Evolutionary conservation across 1,139 yeast species (phyloP).

Genomic region (Lipomyces yarrowii): DNA sequence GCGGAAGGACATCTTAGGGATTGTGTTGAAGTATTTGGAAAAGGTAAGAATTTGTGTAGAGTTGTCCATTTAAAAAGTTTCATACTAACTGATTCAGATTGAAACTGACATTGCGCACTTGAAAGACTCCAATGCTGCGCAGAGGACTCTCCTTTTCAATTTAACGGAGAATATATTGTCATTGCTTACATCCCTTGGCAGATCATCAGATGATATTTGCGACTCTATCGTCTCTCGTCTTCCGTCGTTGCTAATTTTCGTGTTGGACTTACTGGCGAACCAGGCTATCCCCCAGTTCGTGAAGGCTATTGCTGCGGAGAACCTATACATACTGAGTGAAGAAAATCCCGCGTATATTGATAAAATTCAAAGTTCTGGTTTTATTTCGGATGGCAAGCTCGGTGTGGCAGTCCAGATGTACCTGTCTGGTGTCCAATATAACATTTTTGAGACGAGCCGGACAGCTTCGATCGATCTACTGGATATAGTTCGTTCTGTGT

Average conservation of each 20-base stretch:
- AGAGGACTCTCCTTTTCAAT: constrained; percentile 56
- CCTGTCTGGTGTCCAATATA: constrained; percentile 34
- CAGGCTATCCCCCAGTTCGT: constrained; percentile 20
- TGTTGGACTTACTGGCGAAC: constrained; percentile 25
- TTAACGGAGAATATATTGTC: constrained; percentile 75
- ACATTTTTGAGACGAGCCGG: constrained; percentile 35
- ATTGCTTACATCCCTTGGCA: constrained; percentile 65
- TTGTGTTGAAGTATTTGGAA: constrained; percentile 54
- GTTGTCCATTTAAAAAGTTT: background rate
- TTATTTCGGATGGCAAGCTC: constrained; percentile 30
- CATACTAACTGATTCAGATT: background rate
- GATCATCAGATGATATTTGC: constrained; percentile 64
- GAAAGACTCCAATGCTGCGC: constrained; percentile 40
- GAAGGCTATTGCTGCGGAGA: constrained; percentile 31
- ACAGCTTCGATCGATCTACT: constrained; percentile 38
- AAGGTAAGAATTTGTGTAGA: constrained; percentile 41
- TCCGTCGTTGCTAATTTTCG: constrained; percentile 35
- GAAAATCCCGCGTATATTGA: constrained; percentile 6
- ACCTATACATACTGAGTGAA: constrained; percentile 30
- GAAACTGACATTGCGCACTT: background rate
- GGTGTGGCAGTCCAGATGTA: constrained; percentile 28
- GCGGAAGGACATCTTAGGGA: constrained; percentile 75
- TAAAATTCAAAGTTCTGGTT: constrained; percentile 25
- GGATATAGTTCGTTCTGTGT: constrained; percentile 35
- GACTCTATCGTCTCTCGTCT: constrained; percentile 52